Percentiles rank a stretch among this genome's conserved stretches.
Evolutionary conservation across 1,284 basidiomycete species (phyloP).

Genomic region (Trametes pubescens): DNA sequence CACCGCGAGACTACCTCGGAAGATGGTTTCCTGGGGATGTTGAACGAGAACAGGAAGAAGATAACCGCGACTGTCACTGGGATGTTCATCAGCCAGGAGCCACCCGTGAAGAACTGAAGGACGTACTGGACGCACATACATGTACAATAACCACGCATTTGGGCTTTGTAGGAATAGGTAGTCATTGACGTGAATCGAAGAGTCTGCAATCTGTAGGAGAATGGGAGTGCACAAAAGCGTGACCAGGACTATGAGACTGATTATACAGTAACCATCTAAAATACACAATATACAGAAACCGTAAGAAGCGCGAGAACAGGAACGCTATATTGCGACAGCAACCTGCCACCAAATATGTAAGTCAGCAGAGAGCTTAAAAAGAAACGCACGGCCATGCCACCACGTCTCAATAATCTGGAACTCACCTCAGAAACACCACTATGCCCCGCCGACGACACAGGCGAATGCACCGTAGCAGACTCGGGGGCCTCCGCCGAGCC

Average conservation of each 20-base stretch:
- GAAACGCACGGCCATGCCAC: too few species aligned
- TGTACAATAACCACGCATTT: not conserved
- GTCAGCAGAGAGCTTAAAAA: too few species aligned
- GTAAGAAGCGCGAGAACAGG: too few species aligned
- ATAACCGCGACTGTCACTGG: constrained; percentile 50
- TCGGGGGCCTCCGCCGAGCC: not conserved
- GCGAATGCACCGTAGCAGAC: not conserved
- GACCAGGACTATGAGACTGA: not conserved
- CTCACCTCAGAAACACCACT: not conserved
- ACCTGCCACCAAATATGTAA: too few species aligned
- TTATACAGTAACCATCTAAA: not conserved
- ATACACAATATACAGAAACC: too few species aligned
- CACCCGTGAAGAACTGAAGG: constrained; percentile 26
- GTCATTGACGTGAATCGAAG: too few species aligned
- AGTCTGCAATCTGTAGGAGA: too few species aligned
- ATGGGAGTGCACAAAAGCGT: too few species aligned
- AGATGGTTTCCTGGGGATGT: constrained; percentile 56
- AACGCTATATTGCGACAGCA: too few species aligned
- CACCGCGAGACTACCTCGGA: constrained; percentile 49
- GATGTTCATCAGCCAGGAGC: constrained; percentile 40
- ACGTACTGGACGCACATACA: not conserved
- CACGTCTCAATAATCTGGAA: not conserved
- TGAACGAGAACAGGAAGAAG: constrained; percentile 58
- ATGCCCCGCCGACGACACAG: not conserved
- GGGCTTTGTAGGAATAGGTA: too few species aligned